Evolutionary conservation across 1,284 basidiomycete species (phyloP).

Genomic region (Agaricales sp.): DNA sequence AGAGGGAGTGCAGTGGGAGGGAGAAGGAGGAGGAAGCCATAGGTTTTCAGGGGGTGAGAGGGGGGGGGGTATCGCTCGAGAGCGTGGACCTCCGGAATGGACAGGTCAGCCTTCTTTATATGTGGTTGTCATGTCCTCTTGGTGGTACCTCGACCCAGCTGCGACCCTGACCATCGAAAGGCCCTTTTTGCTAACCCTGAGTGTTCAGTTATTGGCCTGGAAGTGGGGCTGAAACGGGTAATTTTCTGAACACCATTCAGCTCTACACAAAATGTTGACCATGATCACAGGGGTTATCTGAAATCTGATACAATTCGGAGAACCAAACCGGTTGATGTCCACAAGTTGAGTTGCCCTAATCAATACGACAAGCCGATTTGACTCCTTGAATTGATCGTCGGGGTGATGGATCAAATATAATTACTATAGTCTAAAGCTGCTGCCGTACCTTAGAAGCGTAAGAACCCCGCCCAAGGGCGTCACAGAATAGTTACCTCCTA

Average conservation of each 20-base stretch:
- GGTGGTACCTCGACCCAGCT: background rate
- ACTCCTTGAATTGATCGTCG: background rate
- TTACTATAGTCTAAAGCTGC: background rate
- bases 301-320: background rate
- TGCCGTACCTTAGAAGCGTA: no score
- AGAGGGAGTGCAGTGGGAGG: background rate
- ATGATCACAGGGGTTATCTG: background rate
- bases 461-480: no score
- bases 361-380: background rate
- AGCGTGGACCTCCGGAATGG: background rate
- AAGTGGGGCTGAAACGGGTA: background rate
- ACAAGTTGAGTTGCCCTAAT: background rate
- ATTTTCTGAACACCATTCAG: background rate
- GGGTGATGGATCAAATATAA: background rate
- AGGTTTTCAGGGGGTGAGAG: background rate
- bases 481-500: no score
- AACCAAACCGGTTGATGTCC: background rate
- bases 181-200: background rate
- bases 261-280: background rate
- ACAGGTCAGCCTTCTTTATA: background rate
- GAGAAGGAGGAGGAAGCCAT: constrained; percentile 1
- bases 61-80: background rate
- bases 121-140: background rate
- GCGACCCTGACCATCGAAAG: background rate
- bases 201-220: background rate